Evolutionary conservation across 176 grass and related monocot genomes (phyloP).

Genomic region (Poa pratensis): DNA sequence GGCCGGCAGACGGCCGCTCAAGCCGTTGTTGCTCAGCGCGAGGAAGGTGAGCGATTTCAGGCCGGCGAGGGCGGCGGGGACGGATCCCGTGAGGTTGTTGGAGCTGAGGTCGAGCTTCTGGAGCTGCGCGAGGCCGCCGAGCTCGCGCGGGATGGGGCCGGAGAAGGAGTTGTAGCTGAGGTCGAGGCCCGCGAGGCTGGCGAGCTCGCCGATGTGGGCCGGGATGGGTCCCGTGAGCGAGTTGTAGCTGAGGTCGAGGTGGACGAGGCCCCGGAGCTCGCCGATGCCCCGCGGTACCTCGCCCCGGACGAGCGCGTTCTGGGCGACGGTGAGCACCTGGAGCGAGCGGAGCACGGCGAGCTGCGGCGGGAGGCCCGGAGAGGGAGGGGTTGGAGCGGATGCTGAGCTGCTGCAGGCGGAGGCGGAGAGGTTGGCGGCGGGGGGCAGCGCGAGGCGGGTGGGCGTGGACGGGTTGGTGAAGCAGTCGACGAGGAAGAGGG

Average conservation of each 20-base stretch:
- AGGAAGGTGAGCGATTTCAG: constrained; percentile 64
- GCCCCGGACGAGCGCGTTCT: constrained; percentile 67
- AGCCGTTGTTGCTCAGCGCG: constrained; percentile 73
- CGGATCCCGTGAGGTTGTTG: constrained; percentile 68
- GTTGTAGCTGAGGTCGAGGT: constrained; percentile 99
- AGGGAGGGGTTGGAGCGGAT: constrained; percentile 78
- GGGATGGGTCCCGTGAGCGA: constrained; percentile 63
- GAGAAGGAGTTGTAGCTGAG: constrained; percentile 95
- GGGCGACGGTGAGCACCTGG: constrained; percentile 86
- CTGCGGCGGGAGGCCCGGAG: constrained; percentile 67
- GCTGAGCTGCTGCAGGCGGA: constrained; percentile 79
- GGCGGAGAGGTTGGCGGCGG: constrained; percentile 52
- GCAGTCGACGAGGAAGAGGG: constrained; percentile 87
- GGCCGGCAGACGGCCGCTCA: constrained; percentile 60
- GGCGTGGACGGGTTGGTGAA: constrained; percentile 51
- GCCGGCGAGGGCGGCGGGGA: constrained; percentile 45
- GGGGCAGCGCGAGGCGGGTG: constrained; percentile 57
- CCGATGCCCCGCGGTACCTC: constrained; percentile 53
- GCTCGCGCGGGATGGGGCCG: constrained; percentile 54
- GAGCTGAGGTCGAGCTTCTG: constrained; percentile 97
- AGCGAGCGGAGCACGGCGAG: constrained; percentile 61
- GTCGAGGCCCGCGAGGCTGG: constrained; percentile 64
- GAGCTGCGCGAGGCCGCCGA: constrained; percentile 62
- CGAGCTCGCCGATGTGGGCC: constrained; percentile 51
- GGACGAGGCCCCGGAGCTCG: constrained; percentile 54